Percentiles rank a stretch among this genome's conserved stretches.
Conservation (phyloP, 2,329 filamentous ascomycete genomes). For the Epichloe hybrida region DNA sequence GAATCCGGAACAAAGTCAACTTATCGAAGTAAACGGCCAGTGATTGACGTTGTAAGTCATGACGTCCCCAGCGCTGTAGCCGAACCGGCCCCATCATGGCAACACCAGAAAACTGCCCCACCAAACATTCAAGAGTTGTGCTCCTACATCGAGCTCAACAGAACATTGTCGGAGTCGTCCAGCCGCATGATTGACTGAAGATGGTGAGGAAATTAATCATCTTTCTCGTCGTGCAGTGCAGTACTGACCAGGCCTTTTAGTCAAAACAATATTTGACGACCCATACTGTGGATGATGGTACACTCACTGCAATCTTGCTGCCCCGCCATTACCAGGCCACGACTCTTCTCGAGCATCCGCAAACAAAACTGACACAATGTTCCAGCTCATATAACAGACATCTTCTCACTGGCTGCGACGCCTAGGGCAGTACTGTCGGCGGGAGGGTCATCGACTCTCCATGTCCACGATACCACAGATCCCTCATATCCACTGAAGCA, state of each 20-base stretch:
- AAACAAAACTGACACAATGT: slow-evolving; percentile 4
- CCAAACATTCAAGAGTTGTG: slow-evolving; percentile 2
- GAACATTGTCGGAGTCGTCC: background rate
- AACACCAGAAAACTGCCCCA: slow-evolving; percentile 3
- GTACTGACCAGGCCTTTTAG: slow-evolving; percentile 29
- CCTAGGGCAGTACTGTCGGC: slow-evolving; percentile 63
- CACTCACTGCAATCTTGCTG: slow-evolving; percentile 12
- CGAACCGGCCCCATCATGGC: background rate
- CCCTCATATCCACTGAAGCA: slow-evolving; percentile 66
- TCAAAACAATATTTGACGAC: slow-evolving; percentile 97
- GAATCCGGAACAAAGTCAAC: background rate
- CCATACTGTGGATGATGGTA: slow-evolving; percentile 79
- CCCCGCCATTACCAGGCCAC: slow-evolving; percentile 12
- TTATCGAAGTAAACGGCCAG: background rate
- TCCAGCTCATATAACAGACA: slow-evolving; percentile 67
- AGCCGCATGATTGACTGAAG: background rate
- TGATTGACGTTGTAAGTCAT: background rate
- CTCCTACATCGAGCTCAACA: slow-evolving; percentile 4
- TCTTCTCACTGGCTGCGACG: slow-evolving; percentile 72
- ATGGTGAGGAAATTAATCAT: slow-evolving; percentile 14
- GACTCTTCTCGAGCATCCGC: background rate
- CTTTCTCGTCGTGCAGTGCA: background rate
- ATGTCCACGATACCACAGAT: slow-evolving; percentile 61
- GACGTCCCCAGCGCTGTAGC: background rate
- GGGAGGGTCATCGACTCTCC: slow-evolving; percentile 71